Percentiles rank a stretch among this genome's conserved stretches.
These are phyloP conservation scores for Domatiomyces catenatus DNA, from an alignment of 2,329 filamentous ascomycete species.

Conservation along the genomic window DNA sequence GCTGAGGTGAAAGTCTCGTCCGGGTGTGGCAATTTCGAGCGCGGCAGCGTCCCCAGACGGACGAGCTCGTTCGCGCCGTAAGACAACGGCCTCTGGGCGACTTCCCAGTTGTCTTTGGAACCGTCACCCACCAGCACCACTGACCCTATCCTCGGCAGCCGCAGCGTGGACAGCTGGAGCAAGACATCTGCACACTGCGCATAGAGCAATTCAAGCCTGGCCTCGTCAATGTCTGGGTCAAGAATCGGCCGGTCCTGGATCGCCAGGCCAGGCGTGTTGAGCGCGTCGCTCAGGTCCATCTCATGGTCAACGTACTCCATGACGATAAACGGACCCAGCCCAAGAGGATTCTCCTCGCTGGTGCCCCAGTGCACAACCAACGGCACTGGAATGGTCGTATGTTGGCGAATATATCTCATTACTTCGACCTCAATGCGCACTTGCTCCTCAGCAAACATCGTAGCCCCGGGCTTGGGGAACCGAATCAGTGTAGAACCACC, in stretches of 20 bases:
- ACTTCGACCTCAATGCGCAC: constrained; percentile 2
- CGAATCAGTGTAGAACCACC: too few species aligned
- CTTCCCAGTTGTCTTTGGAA: too few species aligned
- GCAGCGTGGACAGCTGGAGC: not conserved
- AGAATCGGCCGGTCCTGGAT: constrained; percentile 20
- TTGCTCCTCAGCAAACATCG: constrained; percentile 1
- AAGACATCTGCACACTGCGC: constrained; percentile 28
- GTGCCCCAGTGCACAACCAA: constrained; percentile 1
- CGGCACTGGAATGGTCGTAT: constrained; percentile 4
- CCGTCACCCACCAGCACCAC: too few species aligned
- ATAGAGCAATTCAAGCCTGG: constrained; percentile 24
- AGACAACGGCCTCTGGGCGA: not conserved
- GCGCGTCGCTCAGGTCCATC: constrained; percentile 12
- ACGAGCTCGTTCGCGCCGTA: not conserved
- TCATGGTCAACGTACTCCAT: constrained; percentile 21
- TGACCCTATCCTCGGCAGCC: too few species aligned
- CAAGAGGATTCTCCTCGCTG: constrained; percentile 8
- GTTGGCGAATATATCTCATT: constrained; percentile 2
- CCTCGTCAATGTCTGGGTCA: constrained; percentile 22
- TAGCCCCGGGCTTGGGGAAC: not conserved
- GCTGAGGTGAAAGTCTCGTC: too few species aligned
- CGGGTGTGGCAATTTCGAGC: too few species aligned
- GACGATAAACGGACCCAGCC: constrained; percentile 23
- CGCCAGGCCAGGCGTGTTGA: constrained; percentile 18
- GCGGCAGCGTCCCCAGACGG: not conserved